phyloP scores from a whole-genome alignment of 257 asterid species.

The Plectranthus barbatus region DNA sequence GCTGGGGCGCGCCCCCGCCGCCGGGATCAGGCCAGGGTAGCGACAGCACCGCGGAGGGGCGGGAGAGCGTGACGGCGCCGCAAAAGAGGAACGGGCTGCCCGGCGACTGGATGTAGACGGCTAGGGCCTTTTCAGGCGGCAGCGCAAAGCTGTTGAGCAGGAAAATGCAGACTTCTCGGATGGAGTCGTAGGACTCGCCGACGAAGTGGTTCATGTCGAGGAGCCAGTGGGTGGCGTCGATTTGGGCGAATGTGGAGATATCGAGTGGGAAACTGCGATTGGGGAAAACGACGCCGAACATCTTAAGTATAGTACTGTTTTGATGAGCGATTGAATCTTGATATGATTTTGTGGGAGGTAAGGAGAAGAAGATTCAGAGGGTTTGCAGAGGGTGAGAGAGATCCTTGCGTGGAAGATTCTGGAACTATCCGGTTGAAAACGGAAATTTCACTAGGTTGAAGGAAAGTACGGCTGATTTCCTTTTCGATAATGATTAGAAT shows the following conservation, averaged over 20 bases:
- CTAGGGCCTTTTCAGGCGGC: conserved; percentile 90
- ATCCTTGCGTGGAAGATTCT: conserved; percentile 7
- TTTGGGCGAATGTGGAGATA: conserved; percentile 86
- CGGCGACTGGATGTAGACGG: conserved; percentile 88
- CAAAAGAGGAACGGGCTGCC: conserved; percentile 80
- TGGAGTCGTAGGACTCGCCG: conserved; percentile 79
- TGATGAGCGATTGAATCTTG: not conserved
- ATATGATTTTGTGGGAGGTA: not conserved
- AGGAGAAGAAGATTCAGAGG: conserved; percentile 10
- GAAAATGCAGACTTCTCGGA: conserved; percentile 81
- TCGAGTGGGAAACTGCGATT: conserved; percentile 93
- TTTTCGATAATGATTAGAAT: no score
- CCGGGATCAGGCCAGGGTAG: conserved; percentile 93
- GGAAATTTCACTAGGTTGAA: no score
- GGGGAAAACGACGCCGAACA: conserved; percentile 95
- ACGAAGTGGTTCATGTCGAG: conserved; percentile 97
- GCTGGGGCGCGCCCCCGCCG: conserved; percentile 25
- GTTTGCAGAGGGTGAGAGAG: conserved; percentile 76
- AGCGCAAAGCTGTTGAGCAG: conserved; percentile 66
- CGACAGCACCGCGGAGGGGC: conserved; percentile 90
- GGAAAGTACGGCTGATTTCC: no score
- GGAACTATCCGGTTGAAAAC: conserved; percentile 8
- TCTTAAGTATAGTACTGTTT: conserved; percentile 4
- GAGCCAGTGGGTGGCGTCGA: conserved; percentile 29
- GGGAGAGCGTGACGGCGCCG: conserved; percentile 74